Evolutionary conservation across 495 filamentous ascomycete genomes (phyloP).

Genomic region (Annulohypoxylon bovei): DNA sequence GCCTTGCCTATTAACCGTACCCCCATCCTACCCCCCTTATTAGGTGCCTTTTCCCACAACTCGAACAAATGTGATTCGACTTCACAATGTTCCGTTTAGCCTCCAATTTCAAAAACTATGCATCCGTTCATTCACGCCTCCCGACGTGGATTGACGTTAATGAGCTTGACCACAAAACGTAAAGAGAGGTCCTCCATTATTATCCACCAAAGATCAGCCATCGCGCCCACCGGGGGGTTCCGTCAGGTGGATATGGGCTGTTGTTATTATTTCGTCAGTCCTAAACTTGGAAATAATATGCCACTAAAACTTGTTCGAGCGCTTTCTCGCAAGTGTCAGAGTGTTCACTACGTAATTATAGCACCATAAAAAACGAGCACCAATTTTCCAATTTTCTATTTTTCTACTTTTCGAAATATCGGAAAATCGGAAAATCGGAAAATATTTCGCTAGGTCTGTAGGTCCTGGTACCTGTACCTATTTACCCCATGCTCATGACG

Average conservation of each 20-base stretch:
- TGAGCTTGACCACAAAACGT: not conserved
- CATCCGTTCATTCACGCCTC: conserved; percentile 1
- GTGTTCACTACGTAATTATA: not conserved
- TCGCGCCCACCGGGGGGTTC: conserved; percentile 12
- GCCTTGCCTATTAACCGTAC: conserved; percentile 36
- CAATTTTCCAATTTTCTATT: not conserved
- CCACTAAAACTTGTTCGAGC: not conserved
- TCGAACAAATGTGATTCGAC: conserved; percentile 17
- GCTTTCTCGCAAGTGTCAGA: not conserved
- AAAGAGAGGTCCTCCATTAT: not conserved
- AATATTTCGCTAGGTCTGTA: not conserved
- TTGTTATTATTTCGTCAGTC: conserved; percentile 9
- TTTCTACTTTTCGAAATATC: no score
- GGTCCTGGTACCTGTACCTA: not conserved
- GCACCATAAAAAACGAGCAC: not conserved
- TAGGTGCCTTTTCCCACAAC: conserved; percentile 7
- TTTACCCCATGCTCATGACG: conserved; percentile 2
- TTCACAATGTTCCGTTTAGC: conserved; percentile 34
- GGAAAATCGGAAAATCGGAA: not conserved
- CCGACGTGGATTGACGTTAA: conserved; percentile 6
- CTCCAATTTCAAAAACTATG: conserved; percentile 15
- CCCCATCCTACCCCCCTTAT: conserved; percentile 29
- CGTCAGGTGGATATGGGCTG: conserved; percentile 19
- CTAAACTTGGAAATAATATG: not conserved
- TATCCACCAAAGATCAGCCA: conserved; percentile 2